phyloP scores from a whole-genome alignment of 331 rosid species.

The Rosa hybrid region DNA sequence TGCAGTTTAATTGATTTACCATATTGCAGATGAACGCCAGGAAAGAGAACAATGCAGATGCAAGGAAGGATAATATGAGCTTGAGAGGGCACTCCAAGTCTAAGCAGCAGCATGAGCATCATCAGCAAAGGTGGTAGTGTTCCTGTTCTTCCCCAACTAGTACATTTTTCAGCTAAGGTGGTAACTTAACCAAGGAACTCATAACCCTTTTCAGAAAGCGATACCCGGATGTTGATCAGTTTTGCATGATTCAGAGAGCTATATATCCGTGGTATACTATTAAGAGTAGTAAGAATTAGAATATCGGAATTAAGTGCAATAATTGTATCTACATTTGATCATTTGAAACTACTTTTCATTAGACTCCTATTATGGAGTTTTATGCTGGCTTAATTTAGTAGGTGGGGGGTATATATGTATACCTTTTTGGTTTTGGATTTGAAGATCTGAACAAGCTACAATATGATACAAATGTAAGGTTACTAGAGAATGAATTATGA shows the following conservation, averaged over 20 bases:
- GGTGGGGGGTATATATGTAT: constrained; percentile 6
- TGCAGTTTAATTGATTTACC: neutral
- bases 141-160: constrained; percentile 19
- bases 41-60: constrained; percentile 23
- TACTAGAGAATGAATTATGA: neutral
- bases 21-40: constrained; percentile 28
- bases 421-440: neutral
- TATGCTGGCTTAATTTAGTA: neutral
- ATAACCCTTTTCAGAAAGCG: neutral
- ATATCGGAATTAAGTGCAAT: neutral
- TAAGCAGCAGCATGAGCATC: neutral
- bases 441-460: neutral
- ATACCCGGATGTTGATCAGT: neutral
- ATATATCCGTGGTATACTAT: neutral
- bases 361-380: neutral
- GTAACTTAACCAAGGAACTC: constrained; percentile 14
- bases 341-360: neutral
- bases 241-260: constrained; percentile 1
- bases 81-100: neutral
- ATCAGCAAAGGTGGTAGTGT: constrained; percentile 7
- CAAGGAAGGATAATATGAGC: neutral
- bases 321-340: constrained; percentile 9
- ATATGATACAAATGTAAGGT: neutral
- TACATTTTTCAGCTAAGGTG: constrained; percentile 9
- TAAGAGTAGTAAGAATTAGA: neutral